Percentiles rank a stretch among this genome's conserved stretches.
phyloP scores from a whole-genome alignment of 2,329 filamentous ascomycete genomes.

The Knoxdaviesia proteae region DNA sequence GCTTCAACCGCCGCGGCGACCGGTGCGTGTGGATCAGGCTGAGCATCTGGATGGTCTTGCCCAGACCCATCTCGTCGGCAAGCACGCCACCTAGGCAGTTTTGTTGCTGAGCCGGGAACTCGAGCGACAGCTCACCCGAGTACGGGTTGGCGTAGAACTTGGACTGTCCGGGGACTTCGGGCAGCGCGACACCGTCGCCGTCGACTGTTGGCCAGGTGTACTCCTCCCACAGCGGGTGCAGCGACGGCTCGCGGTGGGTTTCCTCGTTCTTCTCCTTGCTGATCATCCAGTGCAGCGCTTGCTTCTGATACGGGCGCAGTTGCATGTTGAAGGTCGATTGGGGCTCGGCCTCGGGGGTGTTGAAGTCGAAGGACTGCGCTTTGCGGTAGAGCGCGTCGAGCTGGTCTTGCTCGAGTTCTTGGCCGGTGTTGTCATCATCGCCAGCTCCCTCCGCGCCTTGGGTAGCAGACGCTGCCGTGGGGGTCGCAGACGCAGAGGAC shows the following conservation, averaged over 20 bases:
- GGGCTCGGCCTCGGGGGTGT: conserved; percentile 71
- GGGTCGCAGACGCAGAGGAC: background rate
- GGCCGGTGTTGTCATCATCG: conserved; percentile 61
- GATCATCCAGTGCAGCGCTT: conserved; percentile 92
- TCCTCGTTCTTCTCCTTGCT: conserved; percentile 71
- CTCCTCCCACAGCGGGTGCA: conserved; percentile 96
- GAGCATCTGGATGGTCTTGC: conserved; percentile 97
- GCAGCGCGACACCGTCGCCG: conserved; percentile 59
- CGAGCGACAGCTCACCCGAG: conserved; percentile 75
- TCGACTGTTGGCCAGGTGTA: conserved; percentile 80
- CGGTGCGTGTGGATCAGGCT: conserved; percentile 75
- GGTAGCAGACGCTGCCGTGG: too few species aligned
- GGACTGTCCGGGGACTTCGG: conserved; percentile 40
- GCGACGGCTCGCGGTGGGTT: conserved; percentile 51
- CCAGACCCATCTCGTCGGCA: conserved; percentile 92
- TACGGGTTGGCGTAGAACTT: conserved; percentile 95
- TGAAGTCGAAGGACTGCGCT: conserved; percentile 90
- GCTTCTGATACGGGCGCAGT: conserved; percentile 82
- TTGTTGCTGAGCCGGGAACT: conserved; percentile 86
- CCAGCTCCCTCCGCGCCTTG: conserved; percentile 5
- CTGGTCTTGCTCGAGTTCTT: conserved; percentile 87
- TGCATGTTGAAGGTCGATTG: conserved; percentile 63
- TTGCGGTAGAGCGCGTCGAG: conserved; percentile 88
- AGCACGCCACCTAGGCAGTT: conserved; percentile 84
- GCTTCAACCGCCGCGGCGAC: conserved; percentile 1